Base-by-base conservation (phyloP, 129 eudicot species). In the Chrysanthemum seticuspe region DNA sequence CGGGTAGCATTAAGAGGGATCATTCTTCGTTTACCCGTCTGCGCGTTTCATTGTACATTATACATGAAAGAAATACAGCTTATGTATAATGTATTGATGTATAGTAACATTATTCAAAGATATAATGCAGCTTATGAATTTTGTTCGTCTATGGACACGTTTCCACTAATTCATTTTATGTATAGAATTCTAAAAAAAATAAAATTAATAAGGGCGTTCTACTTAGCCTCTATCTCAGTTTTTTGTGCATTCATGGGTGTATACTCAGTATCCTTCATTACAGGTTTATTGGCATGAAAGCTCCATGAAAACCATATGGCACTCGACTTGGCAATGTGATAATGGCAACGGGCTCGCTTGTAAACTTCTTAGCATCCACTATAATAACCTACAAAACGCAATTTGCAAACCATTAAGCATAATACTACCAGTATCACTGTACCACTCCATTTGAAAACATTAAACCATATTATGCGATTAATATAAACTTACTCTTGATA, bases 251-350 rank as follows among this genome's bases (percentile, higher is more conserved):
- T 13, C 63, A 51, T 50, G 19, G 2, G 21, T 50, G 48, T 5
- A 8, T 50, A 12, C 2, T 34, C 13, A 40, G 2, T 15, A 47
- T 19, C 55, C 12, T 1, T 6, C 25, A 18, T 48, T 68, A 76
- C 59, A 47, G 59, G 58, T 7, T 50, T 34, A 56, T 7, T 23
- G 85, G 67, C 80, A 85, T 85, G 71, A 76, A 85, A 31, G 85
- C 87, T 59, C 89, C 90, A 76, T 85, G 90, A 82, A 85, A 85
- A 61, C 90, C 90, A 70, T 79, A 85, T 7, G 90, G 90, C 51
- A 85, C 90, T 73, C 85, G 80, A 63, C 55, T 27, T 31, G 87
- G 83, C 74, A 82, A 50, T 40, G 81, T 74, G 49, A 85, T 75
- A 55, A 49, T 62, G 19, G 83, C 85, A 55, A 83, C 79, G 0